Evolutionary conservation across 2,329 filamentous ascomycete species (phyloP).

Genomic region (Cercospora sesami): DNA sequence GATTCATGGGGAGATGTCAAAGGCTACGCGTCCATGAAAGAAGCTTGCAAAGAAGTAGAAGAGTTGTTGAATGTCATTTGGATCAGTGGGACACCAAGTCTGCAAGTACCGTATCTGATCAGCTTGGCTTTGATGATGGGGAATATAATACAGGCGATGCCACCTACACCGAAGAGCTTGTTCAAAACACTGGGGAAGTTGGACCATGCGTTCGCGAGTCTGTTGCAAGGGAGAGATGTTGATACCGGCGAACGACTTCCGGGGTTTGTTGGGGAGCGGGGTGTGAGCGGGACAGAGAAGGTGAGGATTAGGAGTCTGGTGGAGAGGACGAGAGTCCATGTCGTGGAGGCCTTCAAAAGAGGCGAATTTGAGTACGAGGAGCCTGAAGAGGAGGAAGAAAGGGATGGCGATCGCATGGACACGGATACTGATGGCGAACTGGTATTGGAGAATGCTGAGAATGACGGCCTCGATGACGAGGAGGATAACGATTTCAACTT

Average conservation of each 20-base stretch:
- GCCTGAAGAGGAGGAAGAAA: constrained; percentile 37
- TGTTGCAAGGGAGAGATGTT: constrained; percentile 67
- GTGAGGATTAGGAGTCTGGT: constrained; percentile 81
- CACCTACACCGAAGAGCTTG: constrained; percentile 64
- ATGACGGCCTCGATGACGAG: constrained; percentile 24
- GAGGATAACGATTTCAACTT: constrained; percentile 56
- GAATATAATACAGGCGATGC: constrained; percentile 71
- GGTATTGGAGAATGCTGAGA: constrained; percentile 35
- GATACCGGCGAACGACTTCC: constrained; percentile 66
- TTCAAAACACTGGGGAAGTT: constrained; percentile 74
- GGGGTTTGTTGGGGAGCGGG: constrained; percentile 64
- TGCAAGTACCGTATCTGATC: constrained; percentile 83
- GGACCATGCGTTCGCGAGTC: constrained; percentile 77
- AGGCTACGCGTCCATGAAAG: constrained; percentile 63
- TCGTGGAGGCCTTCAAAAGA: constrained; percentile 67
- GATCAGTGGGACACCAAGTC: constrained; percentile 78
- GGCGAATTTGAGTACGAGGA: constrained; percentile 50
- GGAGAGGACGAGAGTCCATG: constrained; percentile 69
- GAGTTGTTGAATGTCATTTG: constrained; percentile 76
- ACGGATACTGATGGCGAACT: constrained; percentile 41
- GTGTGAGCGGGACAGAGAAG: constrained; percentile 80
- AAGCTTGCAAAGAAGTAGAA: constrained; percentile 73
- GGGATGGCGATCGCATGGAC: constrained; percentile 40
- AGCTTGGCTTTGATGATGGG: constrained; percentile 72
- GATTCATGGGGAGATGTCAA: constrained; percentile 42